Evolutionary conservation across 768 basidiomycete species (phyloP).

Genomic region (Tephrocybe sp.): DNA sequence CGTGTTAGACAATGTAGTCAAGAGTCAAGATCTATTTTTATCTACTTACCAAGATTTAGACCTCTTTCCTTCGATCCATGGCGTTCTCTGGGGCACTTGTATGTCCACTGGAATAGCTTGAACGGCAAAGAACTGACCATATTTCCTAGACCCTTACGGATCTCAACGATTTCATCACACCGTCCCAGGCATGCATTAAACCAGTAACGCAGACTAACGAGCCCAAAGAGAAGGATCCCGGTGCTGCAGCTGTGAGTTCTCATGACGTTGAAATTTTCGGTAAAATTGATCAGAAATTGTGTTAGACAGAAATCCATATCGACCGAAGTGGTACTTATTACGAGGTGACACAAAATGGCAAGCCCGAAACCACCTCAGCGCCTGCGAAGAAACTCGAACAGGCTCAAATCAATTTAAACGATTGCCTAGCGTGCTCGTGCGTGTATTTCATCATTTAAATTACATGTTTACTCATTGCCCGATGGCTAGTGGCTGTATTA

Average conservation of each 20-base stretch:
- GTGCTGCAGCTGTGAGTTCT: slow-evolving; percentile 33
- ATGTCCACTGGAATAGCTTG: slow-evolving; percentile 24
- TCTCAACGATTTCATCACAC: slow-evolving; percentile 95
- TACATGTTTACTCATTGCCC: not conserved
- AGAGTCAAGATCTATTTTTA: slow-evolving; percentile 7
- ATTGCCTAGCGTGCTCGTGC: slow-evolving; percentile 97
- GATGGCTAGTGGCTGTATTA: slow-evolving; percentile 84
- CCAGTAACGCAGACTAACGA: slow-evolving; percentile 62
- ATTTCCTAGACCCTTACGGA: slow-evolving; percentile 76
- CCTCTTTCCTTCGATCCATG: slow-evolving; percentile 40
- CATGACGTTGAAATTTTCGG: not conserved
- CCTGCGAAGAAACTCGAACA: slow-evolving; percentile 71
- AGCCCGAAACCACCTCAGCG: slow-evolving; percentile 13
- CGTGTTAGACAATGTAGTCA: slow-evolving; percentile 4
- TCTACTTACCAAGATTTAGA: not conserved
- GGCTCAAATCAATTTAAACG: slow-evolving; percentile 94
- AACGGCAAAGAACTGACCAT: not conserved
- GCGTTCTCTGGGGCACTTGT: slow-evolving; percentile 87
- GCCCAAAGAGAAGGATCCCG: slow-evolving; percentile 27
- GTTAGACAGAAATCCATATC: slow-evolving; percentile 88
- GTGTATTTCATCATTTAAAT: slow-evolving; percentile 22
- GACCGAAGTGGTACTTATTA: slow-evolving; percentile 86
- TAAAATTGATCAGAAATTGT: not conserved
- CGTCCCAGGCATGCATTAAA: slow-evolving; percentile 96
- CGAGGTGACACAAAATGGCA: slow-evolving; percentile 54